phyloP scores from a whole-genome alignment of 371 early-diverging fungal species.

The Circinella minor region DNA sequence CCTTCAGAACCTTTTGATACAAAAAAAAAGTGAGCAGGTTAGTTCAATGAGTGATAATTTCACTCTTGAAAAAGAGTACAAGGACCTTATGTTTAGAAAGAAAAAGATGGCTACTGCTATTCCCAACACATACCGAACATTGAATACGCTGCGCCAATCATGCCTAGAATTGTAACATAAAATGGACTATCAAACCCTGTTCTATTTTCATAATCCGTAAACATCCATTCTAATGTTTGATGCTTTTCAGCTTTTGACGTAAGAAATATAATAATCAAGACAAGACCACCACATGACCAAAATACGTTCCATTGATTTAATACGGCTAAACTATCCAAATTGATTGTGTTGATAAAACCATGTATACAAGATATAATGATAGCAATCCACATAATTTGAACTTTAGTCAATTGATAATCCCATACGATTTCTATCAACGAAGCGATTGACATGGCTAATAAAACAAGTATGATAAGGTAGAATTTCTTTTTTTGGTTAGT shows the following conservation, averaged over 20 bases:
- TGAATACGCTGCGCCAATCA: conserved; percentile 51
- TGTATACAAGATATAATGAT: conserved; percentile 34
- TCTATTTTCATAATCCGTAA: conserved; percentile 45
- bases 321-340: conserved; percentile 25
- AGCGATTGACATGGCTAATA: conserved; percentile 26
- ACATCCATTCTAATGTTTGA: conserved; percentile 35
- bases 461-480: conserved; percentile 7
- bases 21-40: too few species aligned
- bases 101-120: too few species aligned
- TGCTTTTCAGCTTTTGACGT: conserved; percentile 25
- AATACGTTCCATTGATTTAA: conserved; percentile 49
- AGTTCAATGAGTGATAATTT: too few species aligned
- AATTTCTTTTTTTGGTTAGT: too few species aligned
- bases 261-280: conserved; percentile 31
- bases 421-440: conserved; percentile 32
- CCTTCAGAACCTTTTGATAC: conserved; percentile 41
- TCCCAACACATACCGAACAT: conserved; percentile 33
- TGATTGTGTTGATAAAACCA: conserved; percentile 33
- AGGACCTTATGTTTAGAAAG: too few species aligned
- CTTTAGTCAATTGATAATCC: conserved; percentile 25
- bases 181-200: conserved; percentile 44
- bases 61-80: too few species aligned
- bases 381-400: conserved; percentile 32
- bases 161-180: conserved; percentile 46
- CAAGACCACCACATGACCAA: conserved; percentile 47